These are phyloP conservation scores for Meripilus lineatus DNA, from an alignment of 1,284 basidiomycete species.

Conservation along the genomic window DNA sequence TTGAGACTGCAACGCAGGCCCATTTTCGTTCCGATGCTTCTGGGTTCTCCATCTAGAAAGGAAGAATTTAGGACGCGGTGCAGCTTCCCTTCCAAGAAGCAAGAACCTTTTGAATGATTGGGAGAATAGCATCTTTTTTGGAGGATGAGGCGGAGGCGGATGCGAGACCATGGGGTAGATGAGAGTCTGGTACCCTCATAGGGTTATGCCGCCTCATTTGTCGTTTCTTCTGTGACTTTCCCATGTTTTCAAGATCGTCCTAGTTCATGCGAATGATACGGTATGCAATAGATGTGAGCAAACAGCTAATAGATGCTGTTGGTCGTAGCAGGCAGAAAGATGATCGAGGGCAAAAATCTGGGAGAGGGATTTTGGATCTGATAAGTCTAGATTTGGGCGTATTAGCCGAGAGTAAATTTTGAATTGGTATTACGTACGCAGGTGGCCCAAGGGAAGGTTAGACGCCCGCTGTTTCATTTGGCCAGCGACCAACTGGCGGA, in stretches of 20 bases:
- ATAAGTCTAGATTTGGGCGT: too few species aligned
- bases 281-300: too few species aligned
- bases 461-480: too few species aligned
- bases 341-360: not conserved
- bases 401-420: too few species aligned
- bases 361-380: too few species aligned
- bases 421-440: too few species aligned
- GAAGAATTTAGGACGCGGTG: not conserved
- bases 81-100: not conserved
- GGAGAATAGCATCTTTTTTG: conserved; percentile 75
- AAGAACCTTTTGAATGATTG: conserved; percentile 80
- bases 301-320: too few species aligned
- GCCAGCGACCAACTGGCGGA: too few species aligned
- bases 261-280: too few species aligned
- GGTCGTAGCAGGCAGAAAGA: too few species aligned
- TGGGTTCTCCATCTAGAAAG: conserved; percentile 60
- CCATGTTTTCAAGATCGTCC: conserved; percentile 63
- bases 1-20: conserved; percentile 90
- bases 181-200: conserved; percentile 85
- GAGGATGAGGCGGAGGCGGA: conserved; percentile 65
- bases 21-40: conserved; percentile 81
- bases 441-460: too few species aligned
- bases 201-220: conserved; percentile 84
- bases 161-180: conserved; percentile 75
- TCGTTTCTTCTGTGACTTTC: conserved; percentile 84